Evolutionary conservation across 345 rosid species (phyloP).

Genomic region (Ceriops decandra): DNA sequence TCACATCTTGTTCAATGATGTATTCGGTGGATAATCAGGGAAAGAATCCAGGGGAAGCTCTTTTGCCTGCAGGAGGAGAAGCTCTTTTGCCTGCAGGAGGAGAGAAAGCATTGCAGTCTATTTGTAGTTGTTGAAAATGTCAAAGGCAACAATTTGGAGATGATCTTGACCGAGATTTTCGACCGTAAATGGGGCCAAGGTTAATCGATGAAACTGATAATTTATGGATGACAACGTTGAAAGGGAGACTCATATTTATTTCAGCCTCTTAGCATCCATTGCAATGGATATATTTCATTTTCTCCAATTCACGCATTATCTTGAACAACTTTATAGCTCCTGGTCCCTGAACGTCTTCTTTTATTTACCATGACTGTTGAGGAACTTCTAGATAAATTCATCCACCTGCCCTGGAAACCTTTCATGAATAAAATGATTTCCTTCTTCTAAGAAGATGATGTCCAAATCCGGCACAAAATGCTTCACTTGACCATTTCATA

Average conservation of each 20-base stretch:
- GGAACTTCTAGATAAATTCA: slow-evolving; percentile 15
- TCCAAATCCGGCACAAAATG: slow-evolving; percentile 25
- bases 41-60: too few relatives aligned
- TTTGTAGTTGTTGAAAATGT: background rate
- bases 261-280: background rate
- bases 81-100: too few relatives aligned
- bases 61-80: too few relatives aligned
- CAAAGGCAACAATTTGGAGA: background rate
- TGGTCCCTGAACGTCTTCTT: background rate
- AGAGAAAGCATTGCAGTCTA: background rate
- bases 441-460: slow-evolving; percentile 17
- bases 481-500: slow-evolving; percentile 17
- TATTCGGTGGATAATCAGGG: background rate
- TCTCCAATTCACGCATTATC: background rate
- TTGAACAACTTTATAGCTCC: background rate
- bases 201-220: too few relatives aligned
- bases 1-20: background rate
- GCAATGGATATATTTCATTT: background rate
- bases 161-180: background rate
- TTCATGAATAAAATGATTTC: slow-evolving; percentile 25
- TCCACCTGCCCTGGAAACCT: slow-evolving; percentile 18
- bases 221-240: too few relatives aligned
- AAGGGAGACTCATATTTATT: background rate
- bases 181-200: too few relatives aligned
- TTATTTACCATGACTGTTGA: slow-evolving; percentile 1